Base-by-base conservation (phyloP, 2,329 filamentous ascomycete genomes). In the Cadophora gregata region DNA sequence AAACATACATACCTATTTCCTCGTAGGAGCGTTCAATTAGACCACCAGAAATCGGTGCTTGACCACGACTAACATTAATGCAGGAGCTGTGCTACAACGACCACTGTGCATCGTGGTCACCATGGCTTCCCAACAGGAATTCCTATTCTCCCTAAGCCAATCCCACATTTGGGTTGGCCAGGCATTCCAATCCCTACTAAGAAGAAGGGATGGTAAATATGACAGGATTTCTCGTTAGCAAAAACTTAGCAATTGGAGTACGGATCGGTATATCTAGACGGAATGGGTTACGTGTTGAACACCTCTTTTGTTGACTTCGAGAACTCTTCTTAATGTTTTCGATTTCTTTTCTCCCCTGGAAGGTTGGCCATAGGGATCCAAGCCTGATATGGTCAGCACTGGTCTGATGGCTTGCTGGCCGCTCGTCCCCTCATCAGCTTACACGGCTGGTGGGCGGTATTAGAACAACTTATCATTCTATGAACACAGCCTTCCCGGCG, bases 41-140 rank as follows among this genome's bases (percentile, higher is more conserved):
- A 25, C 3, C 19, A 25, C 9, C 33, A 6, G 19, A 36, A n/a
- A 36, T 10, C 4, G 7, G 51, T 4, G 1, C 1, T 16, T 25
- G 31, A 38, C 53, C 38, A 21, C 24, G 21, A 38, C n/a, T 58
- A 25, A 58, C n/a, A 21, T 24, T 4, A 24, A 24, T 38, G 7
- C 21, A 58, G 53, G 21, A 58, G 33, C 53, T 58, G 53, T 58
- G 53, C 53, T 33, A 58, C 53, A 25, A 58, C 53, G 21, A 36
- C n/a, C 8, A 58, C 53, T 9, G 31, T 38, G n/a, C 31, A 36
- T 8, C 29, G 33, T 16, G 53, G 53, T 36, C 53, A 38, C 10
- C 53, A 33, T 24, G 31, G 31, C 12, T 58, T 58, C 33, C 53
- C 53, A 42, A 58, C 53, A 19, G 53, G 21, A 1, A 9, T 58